These are phyloP conservation scores for Malbranchea cinnamomea DNA, from an alignment of 2,329 filamentous ascomycete species.

Conservation along the genomic window DNA sequence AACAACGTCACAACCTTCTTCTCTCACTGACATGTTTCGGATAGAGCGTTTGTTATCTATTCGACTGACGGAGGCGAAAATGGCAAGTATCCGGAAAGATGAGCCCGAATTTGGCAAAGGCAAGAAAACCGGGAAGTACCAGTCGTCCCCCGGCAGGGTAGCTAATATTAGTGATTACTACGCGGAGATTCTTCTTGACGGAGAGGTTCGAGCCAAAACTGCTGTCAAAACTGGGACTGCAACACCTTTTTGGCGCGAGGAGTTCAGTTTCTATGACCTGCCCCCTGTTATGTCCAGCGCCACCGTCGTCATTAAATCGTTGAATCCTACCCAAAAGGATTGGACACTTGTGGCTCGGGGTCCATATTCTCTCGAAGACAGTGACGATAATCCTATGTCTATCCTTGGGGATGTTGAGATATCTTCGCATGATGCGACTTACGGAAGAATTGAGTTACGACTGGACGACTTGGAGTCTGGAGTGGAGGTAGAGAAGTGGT, in stretches of 20 bases:
- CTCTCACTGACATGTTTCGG: constrained; percentile 46
- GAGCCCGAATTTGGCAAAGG: constrained; percentile 19
- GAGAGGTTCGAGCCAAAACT: constrained; percentile 34
- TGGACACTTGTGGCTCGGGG: constrained; percentile 34
- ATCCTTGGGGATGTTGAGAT: constrained; percentile 31
- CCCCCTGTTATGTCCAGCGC: constrained; percentile 33
- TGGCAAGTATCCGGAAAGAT: constrained; percentile 26
- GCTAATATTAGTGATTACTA: constrained; percentile 28
- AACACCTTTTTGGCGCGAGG: constrained; percentile 36
- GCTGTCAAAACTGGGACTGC: constrained; percentile 31
- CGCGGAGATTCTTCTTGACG: constrained; percentile 34
- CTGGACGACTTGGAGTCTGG: constrained; percentile 64
- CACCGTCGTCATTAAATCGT: constrained; percentile 31
- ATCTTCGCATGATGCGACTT: constrained; percentile 31
- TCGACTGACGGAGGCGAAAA: constrained; percentile 47
- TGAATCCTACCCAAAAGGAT: constrained; percentile 33
- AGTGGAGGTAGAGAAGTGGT: constrained; percentile 77
- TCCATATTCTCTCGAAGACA: constrained; percentile 26
- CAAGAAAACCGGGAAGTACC: constrained; percentile 20
- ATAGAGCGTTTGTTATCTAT: constrained; percentile 48
- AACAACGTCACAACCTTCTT: constrained; percentile 15
- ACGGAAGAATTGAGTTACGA: constrained; percentile 57
- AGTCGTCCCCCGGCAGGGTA: constrained; percentile 11
- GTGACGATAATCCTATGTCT: constrained; percentile 25
- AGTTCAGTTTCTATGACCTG: constrained; percentile 32